A percentile compares a stretch with the other conserved stretches of the same genome.
phyloP scores from a whole-genome alignment of 2,329 filamentous ascomycete genomes.

The Phaeosphaeriaceae sp. region DNA sequence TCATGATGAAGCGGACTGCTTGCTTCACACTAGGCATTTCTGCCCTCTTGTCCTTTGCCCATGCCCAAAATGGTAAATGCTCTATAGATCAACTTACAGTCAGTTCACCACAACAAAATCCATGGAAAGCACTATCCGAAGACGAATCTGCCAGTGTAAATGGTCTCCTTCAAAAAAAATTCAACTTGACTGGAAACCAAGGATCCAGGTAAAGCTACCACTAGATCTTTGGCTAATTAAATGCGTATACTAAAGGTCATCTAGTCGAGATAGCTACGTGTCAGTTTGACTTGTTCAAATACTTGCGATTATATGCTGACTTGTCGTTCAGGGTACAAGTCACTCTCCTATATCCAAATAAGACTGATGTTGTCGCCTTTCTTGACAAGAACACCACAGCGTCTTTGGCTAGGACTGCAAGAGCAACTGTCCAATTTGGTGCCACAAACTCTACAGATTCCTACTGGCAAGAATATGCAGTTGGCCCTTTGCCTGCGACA shows the following conservation, averaged over 20 bases:
- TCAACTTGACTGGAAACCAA: slow-evolving; percentile 14
- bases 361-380: slow-evolving; percentile 25
- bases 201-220: slow-evolving; percentile 10
- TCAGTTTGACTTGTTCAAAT: not conserved
- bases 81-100: slow-evolving; percentile 10
- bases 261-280: slow-evolving; percentile 18
- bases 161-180: slow-evolving; percentile 8
- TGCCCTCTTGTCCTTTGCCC: no score
- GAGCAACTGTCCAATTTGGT: slow-evolving; percentile 24
- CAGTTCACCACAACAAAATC: slow-evolving; percentile 15
- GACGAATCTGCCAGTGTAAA: slow-evolving; percentile 16
- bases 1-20: no score
- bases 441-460: slow-evolving; percentile 37
- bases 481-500: slow-evolving; percentile 58
- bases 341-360: slow-evolving; percentile 25
- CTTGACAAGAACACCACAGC: slow-evolving; percentile 14
- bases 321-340: slow-evolving; percentile 9
- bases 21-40: no score
- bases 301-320: not conserved
- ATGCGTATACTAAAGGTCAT: not conserved
- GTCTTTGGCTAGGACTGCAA: slow-evolving; percentile 24
- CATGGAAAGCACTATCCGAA: slow-evolving; percentile 17
- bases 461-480: slow-evolving; percentile 53
- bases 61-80: slow-evolving; percentile 7
- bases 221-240: not conserved